Evolutionary conservation across 306 rosid genomes (phyloP).

Genomic region (Lathyrus tuberosus): DNA sequence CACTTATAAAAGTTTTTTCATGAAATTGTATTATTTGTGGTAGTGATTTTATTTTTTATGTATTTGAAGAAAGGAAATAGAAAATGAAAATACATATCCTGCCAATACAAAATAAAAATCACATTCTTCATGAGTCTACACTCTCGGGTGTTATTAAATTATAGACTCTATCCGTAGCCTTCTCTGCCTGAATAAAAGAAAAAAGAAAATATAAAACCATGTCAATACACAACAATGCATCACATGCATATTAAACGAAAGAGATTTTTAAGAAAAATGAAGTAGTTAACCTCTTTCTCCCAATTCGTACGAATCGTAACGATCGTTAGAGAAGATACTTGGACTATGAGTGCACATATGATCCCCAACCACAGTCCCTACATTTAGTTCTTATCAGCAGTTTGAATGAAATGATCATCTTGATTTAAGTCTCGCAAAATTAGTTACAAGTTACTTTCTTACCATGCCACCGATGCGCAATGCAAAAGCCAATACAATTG

Average conservation of each 20-base stretch:
- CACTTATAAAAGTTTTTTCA: too few relatives aligned
- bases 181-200: conserved; percentile 41
- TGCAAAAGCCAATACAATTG: conserved; percentile 61
- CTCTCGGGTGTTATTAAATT: conserved; percentile 34
- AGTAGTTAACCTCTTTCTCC: conserved; percentile 60
- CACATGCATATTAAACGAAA: neutral
- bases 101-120: neutral
- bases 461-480: conserved; percentile 73
- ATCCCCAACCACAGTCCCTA: conserved; percentile 87
- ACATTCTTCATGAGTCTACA: neutral
- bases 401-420: neutral
- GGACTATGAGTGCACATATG: conserved; percentile 67
- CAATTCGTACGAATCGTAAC: conserved; percentile 65
- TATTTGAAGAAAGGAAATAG: too few relatives aligned
- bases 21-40: too few relatives aligned
- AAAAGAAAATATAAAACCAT: neutral
- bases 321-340: conserved; percentile 49
- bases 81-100: too few relatives aligned
- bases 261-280: neutral
- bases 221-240: neutral
- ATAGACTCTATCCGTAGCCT: conserved; percentile 65
- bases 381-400: conserved; percentile 7
- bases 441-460: neutral
- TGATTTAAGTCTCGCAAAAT: neutral
- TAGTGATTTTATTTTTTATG: too few relatives aligned